These are phyloP conservation scores for Claviceps citrina DNA, from an alignment of 2,329 filamentous ascomycete species.

Conservation along the genomic window DNA sequence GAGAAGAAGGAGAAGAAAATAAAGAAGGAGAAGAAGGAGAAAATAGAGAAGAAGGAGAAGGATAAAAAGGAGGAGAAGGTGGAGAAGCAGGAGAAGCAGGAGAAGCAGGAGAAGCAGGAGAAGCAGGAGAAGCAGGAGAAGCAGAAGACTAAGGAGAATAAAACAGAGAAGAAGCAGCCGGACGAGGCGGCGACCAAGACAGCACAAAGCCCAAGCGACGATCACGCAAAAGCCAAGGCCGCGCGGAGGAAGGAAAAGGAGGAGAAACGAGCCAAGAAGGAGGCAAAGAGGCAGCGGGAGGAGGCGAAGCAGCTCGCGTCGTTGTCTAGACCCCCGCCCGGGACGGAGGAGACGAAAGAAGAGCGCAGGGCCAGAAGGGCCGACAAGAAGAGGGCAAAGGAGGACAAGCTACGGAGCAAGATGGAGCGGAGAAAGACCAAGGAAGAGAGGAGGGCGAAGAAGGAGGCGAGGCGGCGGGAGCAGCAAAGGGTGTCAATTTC, in stretches of 20 bases:
- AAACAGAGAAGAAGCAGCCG: background rate
- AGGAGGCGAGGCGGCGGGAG: slow-evolving; percentile 26
- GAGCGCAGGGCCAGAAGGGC: slow-evolving; percentile 24
- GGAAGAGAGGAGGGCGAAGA: slow-evolving; percentile 31
- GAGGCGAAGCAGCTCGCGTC: background rate
- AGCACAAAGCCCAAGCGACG: background rate
- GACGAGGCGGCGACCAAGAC: background rate
- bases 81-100: too few relatives aligned
- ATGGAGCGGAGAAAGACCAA: slow-evolving; percentile 10
- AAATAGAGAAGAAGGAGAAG: too few relatives aligned
- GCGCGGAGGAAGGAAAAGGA: background rate
- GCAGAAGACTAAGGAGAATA: too few relatives aligned
- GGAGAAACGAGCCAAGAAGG: slow-evolving; percentile 5
- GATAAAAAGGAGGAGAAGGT: too few relatives aligned
- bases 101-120: too few relatives aligned
- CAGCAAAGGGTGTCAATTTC: slow-evolving; percentile 16
- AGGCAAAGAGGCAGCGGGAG: slow-evolving; percentile 12
- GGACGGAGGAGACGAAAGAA: slow-evolving; percentile 23
- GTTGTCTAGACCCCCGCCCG: background rate
- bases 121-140: too few relatives aligned
- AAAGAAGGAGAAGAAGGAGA: too few relatives aligned
- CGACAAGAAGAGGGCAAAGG: slow-evolving; percentile 17
- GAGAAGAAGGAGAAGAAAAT: background rate
- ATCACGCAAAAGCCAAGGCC: background rate
- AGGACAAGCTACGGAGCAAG: slow-evolving; percentile 12